phyloP scores from a whole-genome alignment of 2,329 filamentous ascomycete genomes.

The Fusarium albidum region DNA sequence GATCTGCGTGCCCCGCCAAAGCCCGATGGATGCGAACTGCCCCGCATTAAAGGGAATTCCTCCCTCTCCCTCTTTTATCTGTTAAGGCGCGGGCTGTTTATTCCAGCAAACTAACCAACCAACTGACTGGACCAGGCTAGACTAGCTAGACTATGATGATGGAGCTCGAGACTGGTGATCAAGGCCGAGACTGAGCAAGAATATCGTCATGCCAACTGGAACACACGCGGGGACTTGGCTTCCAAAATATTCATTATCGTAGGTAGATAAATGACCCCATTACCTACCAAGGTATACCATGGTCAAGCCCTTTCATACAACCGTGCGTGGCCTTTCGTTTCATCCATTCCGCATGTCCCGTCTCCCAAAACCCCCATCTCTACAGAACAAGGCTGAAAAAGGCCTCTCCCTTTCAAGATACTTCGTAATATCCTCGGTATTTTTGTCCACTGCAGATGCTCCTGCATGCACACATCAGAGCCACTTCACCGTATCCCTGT shows the following conservation, averaged over 20 bases:
- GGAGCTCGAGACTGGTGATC: background rate
- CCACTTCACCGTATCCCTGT: constrained; percentile 22
- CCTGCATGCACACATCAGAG: constrained; percentile 18
- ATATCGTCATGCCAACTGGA: background rate
- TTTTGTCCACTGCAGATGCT: constrained; percentile 24
- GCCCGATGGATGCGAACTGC: constrained; percentile 10
- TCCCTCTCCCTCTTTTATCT: background rate
- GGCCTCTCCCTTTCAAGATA: constrained; percentile 14
- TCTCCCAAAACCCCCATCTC: constrained; percentile 7
- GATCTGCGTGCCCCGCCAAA: constrained; percentile 22
- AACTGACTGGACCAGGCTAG: no score
- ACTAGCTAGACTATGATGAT: no score
- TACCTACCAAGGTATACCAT: constrained; percentile 1
- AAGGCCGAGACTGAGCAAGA: no score
- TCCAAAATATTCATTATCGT: constrained; percentile 31
- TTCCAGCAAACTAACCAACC: no score
- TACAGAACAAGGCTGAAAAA: background rate
- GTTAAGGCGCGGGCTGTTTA: no score
- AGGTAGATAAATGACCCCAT: constrained; percentile 9
- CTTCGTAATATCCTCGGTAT: constrained; percentile 26
- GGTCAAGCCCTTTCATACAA: constrained; percentile 3
- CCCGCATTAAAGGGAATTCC: constrained; percentile 16
- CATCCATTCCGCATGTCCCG: constrained; percentile 10
- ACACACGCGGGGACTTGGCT: background rate
- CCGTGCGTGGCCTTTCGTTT: constrained; percentile 2